phyloP scores from a whole-genome alignment of 345 rosid genomes.

The Corchorus olitorius region DNA sequence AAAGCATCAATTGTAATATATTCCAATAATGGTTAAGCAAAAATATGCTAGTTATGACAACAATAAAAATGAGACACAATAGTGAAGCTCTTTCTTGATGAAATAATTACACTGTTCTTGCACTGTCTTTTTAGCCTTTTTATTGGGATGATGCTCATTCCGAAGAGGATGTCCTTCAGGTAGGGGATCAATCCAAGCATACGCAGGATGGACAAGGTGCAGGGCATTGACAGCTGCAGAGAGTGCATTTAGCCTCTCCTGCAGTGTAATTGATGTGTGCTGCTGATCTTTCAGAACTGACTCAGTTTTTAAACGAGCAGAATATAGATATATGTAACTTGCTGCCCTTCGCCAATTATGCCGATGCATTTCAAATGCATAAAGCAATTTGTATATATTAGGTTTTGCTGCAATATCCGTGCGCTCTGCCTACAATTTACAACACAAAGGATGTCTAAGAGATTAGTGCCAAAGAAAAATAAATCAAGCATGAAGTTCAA shows the following conservation, averaged over 20 bases:
- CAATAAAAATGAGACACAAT: constrained; percentile 19
- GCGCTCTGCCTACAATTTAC: constrained; percentile 71
- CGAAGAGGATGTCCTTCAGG: constrained; percentile 42
- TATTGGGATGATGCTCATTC: constrained; percentile 57
- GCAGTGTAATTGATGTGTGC: constrained; percentile 51
- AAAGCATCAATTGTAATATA: background rate
- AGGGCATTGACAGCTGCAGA: constrained; percentile 92
- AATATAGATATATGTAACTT: constrained; percentile 71
- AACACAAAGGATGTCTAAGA: constrained; percentile 21
- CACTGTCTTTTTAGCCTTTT: constrained; percentile 65
- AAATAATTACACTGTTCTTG: constrained; percentile 54
- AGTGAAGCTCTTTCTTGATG: background rate
- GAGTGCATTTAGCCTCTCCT: constrained; percentile 88
- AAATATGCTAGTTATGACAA: constrained; percentile 10
- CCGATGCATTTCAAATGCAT: constrained; percentile 89
- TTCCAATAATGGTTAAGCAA: background rate
- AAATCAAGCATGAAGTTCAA: constrained; percentile 17
- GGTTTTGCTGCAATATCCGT: constrained; percentile 74
- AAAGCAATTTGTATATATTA: constrained; percentile 86
- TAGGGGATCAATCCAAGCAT: constrained; percentile 86
- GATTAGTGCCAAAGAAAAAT: constrained; percentile 20
- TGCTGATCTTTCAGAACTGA: constrained; percentile 57
- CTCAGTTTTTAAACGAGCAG: constrained; percentile 76
- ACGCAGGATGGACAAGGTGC: constrained; percentile 72
- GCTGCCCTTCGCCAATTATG: constrained; percentile 98